Conservation (phyloP, 2,329 filamentous ascomycete genomes). For the Fusarium neocosmosporiellum region DNA sequence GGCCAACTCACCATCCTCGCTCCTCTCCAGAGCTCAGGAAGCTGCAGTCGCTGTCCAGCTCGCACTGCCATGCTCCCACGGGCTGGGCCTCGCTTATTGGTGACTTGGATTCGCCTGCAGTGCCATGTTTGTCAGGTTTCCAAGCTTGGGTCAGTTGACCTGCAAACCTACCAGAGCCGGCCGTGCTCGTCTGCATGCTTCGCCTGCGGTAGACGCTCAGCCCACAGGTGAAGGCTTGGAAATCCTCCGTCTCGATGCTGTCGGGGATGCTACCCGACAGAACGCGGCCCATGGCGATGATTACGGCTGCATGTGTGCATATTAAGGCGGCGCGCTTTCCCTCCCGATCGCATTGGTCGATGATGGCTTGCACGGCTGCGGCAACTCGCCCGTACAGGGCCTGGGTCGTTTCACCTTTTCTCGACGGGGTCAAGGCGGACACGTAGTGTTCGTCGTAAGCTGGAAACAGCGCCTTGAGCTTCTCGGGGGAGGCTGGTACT, state of each 20-base stretch:
- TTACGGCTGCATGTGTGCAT: constrained; percentile 88
- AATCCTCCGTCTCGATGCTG: constrained; percentile 79
- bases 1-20: constrained; percentile 79
- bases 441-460: constrained; percentile 67
- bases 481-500: constrained; percentile 71
- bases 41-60: constrained; percentile 84
- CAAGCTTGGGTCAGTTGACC: constrained; percentile 12
- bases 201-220: constrained; percentile 70
- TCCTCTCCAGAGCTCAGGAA: constrained; percentile 85
- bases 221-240: constrained; percentile 85
- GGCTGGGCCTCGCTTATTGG: constrained; percentile 15
- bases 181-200: constrained; percentile 19
- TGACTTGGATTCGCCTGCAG: constrained; percentile 15
- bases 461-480: constrained; percentile 76
- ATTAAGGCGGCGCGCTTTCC: constrained; percentile 79
- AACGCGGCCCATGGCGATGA: constrained; percentile 87
- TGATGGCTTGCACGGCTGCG: constrained; percentile 74
- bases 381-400: constrained; percentile 85
- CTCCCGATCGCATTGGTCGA: constrained; percentile 77
- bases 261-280: constrained; percentile 83
- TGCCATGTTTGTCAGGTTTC: constrained; percentile 27
- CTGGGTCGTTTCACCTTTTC: constrained; percentile 80
- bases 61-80: constrained; percentile 82
- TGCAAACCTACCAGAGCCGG: constrained; percentile 28
- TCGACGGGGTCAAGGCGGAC: constrained; percentile 73